Conservation (phyloP, 2,329 filamentous ascomycete species). For the Sporothrix brasiliensis region DNA sequence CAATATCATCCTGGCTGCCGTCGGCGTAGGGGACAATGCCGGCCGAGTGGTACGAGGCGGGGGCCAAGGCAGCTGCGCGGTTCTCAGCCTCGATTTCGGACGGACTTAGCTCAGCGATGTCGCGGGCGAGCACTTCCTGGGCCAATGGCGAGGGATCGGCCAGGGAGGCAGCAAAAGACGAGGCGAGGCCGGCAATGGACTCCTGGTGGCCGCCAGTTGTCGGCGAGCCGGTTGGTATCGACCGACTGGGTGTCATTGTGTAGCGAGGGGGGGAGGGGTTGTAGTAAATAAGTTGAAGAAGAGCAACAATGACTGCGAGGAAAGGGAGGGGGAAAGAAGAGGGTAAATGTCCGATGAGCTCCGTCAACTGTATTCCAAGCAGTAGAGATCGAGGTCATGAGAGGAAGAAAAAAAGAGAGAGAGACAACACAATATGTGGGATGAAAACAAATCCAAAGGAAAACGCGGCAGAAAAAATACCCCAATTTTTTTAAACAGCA, state of each 20-base stretch:
- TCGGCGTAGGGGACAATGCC: slow-evolving; percentile 36
- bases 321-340: background rate
- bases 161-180: slow-evolving; percentile 54
- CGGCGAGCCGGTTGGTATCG: slow-evolving; percentile 37
- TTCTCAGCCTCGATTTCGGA: slow-evolving; percentile 48
- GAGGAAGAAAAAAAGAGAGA: background rate
- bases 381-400: background rate
- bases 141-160: slow-evolving; percentile 66
- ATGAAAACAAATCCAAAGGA: background rate
- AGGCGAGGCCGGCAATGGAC: slow-evolving; percentile 36
- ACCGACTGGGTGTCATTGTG: slow-evolving; percentile 38
- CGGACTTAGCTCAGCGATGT: slow-evolving; percentile 66
- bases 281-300: background rate
- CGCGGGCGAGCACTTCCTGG: slow-evolving; percentile 65
- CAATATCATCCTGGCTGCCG: slow-evolving; percentile 39
- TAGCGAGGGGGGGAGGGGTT: background rate
- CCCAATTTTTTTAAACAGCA: background rate
- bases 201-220: slow-evolving; percentile 27
- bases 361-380: background rate
- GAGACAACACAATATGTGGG: background rate
- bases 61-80: background rate
- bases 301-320: background rate
- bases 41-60: slow-evolving; percentile 29
- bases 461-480: background rate
- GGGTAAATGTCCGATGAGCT: background rate